Percentiles rank a stretch among this genome's conserved stretches.
Conservation (phyloP, 2,329 filamentous ascomycete species). For the Diaporthe sp. region DNA sequence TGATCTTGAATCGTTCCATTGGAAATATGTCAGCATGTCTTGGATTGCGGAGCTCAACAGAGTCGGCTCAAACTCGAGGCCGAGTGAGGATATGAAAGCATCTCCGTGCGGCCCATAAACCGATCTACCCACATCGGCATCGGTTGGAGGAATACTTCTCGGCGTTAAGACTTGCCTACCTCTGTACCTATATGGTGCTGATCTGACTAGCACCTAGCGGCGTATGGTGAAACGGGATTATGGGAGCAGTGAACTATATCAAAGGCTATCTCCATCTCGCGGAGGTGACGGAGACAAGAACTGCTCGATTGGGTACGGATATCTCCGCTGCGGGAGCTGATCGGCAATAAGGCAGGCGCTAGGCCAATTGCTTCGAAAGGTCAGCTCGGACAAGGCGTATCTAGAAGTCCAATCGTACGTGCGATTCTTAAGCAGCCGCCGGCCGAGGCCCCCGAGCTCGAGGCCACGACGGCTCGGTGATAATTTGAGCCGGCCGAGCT, state of each 20-base stretch:
- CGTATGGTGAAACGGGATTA: neutral
- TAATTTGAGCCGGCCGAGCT: neutral
- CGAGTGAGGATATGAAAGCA: neutral
- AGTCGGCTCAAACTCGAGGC: slow-evolving; percentile 18
- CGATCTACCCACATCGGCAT: neutral
- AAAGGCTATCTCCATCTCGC: neutral
- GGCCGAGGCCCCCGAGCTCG: neutral
- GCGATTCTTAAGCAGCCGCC: neutral
- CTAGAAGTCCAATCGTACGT: neutral
- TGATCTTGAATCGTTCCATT: neutral
- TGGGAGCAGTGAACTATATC: neutral
- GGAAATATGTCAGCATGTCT: neutral
- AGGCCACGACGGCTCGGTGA: neutral
- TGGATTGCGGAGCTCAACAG: neutral
- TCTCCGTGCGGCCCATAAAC: neutral
- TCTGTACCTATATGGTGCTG: neutral
- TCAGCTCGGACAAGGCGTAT: slow-evolving; percentile 20
- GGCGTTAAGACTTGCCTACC: slow-evolving; percentile 10
- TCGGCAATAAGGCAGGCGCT: slow-evolving; percentile 15
- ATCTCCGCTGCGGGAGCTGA: neutral
- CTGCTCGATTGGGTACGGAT: neutral
- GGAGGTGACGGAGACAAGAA: slow-evolving; percentile 5
- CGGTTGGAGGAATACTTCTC: neutral
- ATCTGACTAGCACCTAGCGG: neutral
- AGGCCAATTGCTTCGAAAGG: neutral